Evolutionary conservation across 176 grass and related monocot species (phyloP), one percentile per base, ranked within the genome.

Genomic region (Phoenix roebelenii): DNA sequence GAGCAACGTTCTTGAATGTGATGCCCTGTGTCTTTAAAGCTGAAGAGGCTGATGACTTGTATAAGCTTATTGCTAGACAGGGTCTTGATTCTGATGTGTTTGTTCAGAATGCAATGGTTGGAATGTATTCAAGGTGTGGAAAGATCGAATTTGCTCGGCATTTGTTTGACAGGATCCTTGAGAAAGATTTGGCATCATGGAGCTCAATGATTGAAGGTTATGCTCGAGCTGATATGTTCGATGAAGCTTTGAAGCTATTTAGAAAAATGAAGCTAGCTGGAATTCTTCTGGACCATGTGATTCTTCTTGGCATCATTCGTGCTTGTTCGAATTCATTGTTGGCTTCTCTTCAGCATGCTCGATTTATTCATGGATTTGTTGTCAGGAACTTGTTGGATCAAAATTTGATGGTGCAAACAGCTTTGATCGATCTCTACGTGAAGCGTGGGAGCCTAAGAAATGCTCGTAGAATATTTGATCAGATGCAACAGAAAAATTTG

Each of bases 181-280:
- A 55, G 18, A 73, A 73, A 51, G 70, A 73, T 73, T 63, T 73
- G 51, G 15, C 59, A 39, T 73, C 70, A 7, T 73, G 70, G 59
- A 73, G 59, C 55, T 73, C 50, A 1, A 73, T 73, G 70, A 73
- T 73, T 18, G 70, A 73, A 20, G 70, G 25, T 14, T 73, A 73
- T 63, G 51, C 58, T 17, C 26, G 15, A 26, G 59, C 25, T 3
- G 59, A 73, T 55, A 63, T 73, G 58, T 55, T 54, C 3, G 0
- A 9, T 16, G 70, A 63, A 24, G 70, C 50, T n/a, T 15, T 73
- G 12, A 63, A 55, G 15, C 58, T 73, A 17, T 63, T 73, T 25
- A 20, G 51, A 63, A 61, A 55, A 26, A 73, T 73, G 59, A 63
- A 54, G 7, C 60, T 44, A 16, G 25, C 44, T 25, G 70, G 50